Evolutionary conservation across 768 basidiomycete species (phyloP), one percentile per base, ranked within the genome.

Genomic region (Trametes elegans): DNA sequence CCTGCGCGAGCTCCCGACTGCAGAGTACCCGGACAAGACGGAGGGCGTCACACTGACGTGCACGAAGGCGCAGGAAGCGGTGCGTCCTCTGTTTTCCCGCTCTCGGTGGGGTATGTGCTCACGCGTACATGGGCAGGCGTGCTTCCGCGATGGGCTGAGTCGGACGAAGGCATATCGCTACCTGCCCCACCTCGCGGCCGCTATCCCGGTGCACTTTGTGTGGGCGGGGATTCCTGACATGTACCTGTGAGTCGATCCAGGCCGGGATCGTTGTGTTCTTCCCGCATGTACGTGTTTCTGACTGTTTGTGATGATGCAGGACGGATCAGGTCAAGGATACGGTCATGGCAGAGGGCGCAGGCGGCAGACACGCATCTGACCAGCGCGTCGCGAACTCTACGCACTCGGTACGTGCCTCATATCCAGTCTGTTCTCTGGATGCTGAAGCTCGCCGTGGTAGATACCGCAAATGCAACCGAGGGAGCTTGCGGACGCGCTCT

Each of bases 31-130:
- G 0, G 71, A 76, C 46, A 66, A 71, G 51, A 67, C 63, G n/a
- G 67, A 73, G 39, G 79, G 78, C 14, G 76, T 83, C 6, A 81
- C 79, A 11, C 65, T 81, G 13, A 78, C 73, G 56, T 82, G 80
- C 57, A 71, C 69, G 13, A 74, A 74, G 27, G 50, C 53, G 10
- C 78, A 79, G 48, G 81, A 82, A 69, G 68, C 74, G 18, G 67
- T 68, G 24, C 16, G 62, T 39, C 11, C 24, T 11, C 34, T 18
- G 29, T 39, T n/a, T n/a, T n/a, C n/a, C n/a, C n/a, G n/a, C n/a
- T n/a, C n/a, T n/a, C n/a, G n/a, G n/a, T n/a, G n/a, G n/a, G n/a
- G n/a, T n/a, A n/a, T n/a, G n/a, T n/a, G n/a, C n/a, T n/a, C n/a
- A n/a, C n/a, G n/a, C n/a, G n/a, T n/a, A n/a, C n/a, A n/a, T n/a